phyloP scores from a whole-genome alignment of 176 grass and related monocot species.

The Triticum monococcum region DNA sequence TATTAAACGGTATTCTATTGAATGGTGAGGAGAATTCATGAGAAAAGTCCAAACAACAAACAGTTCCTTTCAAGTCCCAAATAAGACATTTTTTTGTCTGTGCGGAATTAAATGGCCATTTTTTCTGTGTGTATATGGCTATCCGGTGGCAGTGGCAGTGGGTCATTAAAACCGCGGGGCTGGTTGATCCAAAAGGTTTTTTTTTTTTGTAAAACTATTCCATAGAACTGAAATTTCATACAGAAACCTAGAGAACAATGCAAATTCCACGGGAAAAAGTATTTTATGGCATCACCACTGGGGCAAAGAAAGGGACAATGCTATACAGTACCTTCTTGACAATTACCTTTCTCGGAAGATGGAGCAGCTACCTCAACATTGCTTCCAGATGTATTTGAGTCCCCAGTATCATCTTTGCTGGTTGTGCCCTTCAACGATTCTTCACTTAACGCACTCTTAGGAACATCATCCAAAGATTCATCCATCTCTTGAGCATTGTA shows the following conservation, averaged over 20 bases:
- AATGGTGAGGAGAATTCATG: too few species aligned
- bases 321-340: background rate
- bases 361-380: constrained; percentile 32
- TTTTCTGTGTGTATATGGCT: background rate
- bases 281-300: too few species aligned
- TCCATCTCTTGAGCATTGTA: background rate
- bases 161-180: background rate
- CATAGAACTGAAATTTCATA: background rate
- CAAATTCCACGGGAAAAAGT: background rate
- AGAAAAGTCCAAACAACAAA: too few species aligned
- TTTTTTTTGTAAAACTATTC: background rate
- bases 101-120: too few species aligned
- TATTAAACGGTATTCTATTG: too few species aligned
- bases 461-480: background rate
- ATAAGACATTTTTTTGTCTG: too few species aligned
- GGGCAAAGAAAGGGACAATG: background rate
- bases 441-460: background rate
- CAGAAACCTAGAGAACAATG: background rate
- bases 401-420: background rate
- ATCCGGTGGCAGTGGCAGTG: background rate
- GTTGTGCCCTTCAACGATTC: constrained; percentile 30
- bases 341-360: constrained; percentile 21
- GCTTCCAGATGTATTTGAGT: constrained; percentile 50
- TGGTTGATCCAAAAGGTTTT: background rate
- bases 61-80: too few species aligned